These are phyloP conservation scores for Lepidium sativum DNA, from an alignment of 345 rosid genomes.

Conservation along the genomic window DNA sequence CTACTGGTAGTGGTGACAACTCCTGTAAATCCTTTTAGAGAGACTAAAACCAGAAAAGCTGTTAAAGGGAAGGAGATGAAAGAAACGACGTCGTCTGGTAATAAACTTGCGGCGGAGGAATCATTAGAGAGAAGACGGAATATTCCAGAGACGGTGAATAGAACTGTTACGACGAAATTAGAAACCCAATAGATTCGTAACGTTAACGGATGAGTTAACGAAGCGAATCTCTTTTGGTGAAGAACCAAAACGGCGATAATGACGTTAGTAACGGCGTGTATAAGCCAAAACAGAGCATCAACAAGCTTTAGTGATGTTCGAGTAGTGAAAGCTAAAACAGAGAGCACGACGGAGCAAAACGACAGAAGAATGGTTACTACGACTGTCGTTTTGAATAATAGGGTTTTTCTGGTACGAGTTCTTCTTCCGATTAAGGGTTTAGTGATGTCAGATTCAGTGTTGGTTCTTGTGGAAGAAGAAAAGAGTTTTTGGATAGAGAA, in stretches of 20 bases:
- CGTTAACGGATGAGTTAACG: slow-evolving; percentile 46
- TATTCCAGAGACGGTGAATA: slow-evolving; percentile 54
- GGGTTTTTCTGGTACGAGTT: slow-evolving; percentile 25
- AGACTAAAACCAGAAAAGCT: slow-evolving; percentile 36
- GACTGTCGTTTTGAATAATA: slow-evolving; percentile 53
- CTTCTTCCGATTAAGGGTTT: slow-evolving; percentile 58
- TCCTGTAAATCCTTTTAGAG: slow-evolving; percentile 73
- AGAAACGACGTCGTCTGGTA: slow-evolving; percentile 52
- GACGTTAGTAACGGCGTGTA: slow-evolving; percentile 65
- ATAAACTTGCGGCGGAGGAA: slow-evolving; percentile 24
- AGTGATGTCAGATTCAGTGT: slow-evolving; percentile 24
- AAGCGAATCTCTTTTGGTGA: slow-evolving; percentile 64
- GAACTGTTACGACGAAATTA: slow-evolving; percentile 31
- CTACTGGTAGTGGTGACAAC: slow-evolving; percentile 1
- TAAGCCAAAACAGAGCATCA: slow-evolving; percentile 52
- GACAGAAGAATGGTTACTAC: slow-evolving; percentile 36
- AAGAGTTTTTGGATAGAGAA: slow-evolving; percentile 22
- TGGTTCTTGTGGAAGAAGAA: not conserved
- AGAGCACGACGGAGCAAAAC: slow-evolving; percentile 34
- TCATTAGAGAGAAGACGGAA: slow-evolving; percentile 34
- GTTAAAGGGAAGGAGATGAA: slow-evolving; percentile 49
- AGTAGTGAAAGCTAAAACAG: slow-evolving; percentile 43
- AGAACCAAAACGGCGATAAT: slow-evolving; percentile 51
- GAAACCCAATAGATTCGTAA: slow-evolving; percentile 61
- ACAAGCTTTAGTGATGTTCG: slow-evolving; percentile 29